Conservation (phyloP, 768 basidiomycete genomes). For the Hypsizygus marmoreus region DNA sequence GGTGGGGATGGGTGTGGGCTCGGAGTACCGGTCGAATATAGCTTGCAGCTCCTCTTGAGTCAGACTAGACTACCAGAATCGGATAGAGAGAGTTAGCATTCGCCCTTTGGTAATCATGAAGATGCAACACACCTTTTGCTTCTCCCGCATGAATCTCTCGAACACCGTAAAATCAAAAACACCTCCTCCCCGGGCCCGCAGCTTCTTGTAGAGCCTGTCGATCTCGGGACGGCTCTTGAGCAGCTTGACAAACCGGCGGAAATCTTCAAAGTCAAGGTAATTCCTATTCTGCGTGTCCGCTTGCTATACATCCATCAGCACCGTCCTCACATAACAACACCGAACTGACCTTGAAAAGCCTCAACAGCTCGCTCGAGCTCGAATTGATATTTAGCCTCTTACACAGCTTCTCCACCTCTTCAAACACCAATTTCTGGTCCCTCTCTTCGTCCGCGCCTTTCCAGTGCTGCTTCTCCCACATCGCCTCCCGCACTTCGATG, state of each 20-base stretch:
- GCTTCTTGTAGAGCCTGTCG: constrained; percentile 58
- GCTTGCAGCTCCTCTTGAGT: constrained; percentile 32
- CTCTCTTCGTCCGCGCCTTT: constrained; percentile 64
- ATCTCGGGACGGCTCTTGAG: constrained; percentile 86
- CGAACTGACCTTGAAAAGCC: constrained; percentile 57
- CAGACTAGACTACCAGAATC: constrained; percentile 48
- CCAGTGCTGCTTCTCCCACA: constrained; percentile 90
- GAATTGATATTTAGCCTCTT: constrained; percentile 70
- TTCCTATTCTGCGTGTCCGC: constrained; percentile 58
- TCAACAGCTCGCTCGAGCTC: constrained; percentile 55
- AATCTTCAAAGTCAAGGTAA: constrained; percentile 80
- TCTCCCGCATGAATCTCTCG: constrained; percentile 46
- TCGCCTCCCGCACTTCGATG: constrained; percentile 63
- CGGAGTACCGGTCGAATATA: constrained; percentile 43
- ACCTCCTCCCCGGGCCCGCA: constrained; percentile 31
- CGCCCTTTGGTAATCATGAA: background rate
- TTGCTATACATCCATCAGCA: constrained; percentile 44
- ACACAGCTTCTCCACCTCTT: constrained; percentile 76
- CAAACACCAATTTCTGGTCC: constrained; percentile 67
- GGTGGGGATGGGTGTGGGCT: constrained; percentile 9
- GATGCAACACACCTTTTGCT: constrained; percentile 40
- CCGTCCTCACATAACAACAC: background rate
- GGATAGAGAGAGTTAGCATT: background rate
- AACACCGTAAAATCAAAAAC: constrained; percentile 45
- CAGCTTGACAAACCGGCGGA: constrained; percentile 81